Conservation (phyloP, 225 moss, liverwort and hornwort genomes). For the Asterella californica region DNA sequence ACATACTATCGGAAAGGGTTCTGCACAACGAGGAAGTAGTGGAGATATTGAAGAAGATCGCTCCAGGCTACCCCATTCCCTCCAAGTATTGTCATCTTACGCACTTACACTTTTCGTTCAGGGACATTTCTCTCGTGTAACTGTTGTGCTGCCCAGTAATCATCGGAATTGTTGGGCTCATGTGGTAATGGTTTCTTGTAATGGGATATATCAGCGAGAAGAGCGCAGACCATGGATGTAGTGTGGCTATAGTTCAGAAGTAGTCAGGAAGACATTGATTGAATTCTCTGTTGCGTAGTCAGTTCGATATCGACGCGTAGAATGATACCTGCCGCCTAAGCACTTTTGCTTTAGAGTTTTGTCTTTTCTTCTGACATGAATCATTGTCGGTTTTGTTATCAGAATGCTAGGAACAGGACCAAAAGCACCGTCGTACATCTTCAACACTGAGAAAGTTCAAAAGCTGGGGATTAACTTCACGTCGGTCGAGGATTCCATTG, state of each 20-base stretch:
- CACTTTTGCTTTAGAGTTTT: neutral
- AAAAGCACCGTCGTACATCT: neutral
- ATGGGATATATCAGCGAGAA: neutral
- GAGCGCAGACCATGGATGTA: neutral
- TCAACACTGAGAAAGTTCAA: conserved; percentile 21
- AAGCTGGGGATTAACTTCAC: conserved; percentile 22
- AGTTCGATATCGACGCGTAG: neutral
- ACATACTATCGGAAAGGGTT: conserved; percentile 41
- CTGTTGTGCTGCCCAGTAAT: neutral
- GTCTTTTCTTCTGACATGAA: neutral
- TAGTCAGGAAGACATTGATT: neutral
- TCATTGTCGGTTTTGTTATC: neutral
- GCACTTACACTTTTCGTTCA: neutral
- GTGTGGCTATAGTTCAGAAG: neutral
- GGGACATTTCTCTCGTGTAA: neutral
- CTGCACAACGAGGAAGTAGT: conserved; percentile 48
- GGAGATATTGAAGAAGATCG: conserved; percentile 45
- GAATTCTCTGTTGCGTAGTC: neutral
- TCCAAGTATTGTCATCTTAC: conserved; percentile 51
- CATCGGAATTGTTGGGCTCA: neutral
- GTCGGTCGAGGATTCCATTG: conserved; percentile 11
- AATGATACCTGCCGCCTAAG: neutral
- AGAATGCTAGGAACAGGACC: conserved; percentile 1
- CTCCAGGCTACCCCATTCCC: conserved; percentile 57
- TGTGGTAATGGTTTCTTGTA: neutral